phyloP scores from a whole-genome alignment of 2,329 filamentous ascomycete species.

The Cercospora citrullina region DNA sequence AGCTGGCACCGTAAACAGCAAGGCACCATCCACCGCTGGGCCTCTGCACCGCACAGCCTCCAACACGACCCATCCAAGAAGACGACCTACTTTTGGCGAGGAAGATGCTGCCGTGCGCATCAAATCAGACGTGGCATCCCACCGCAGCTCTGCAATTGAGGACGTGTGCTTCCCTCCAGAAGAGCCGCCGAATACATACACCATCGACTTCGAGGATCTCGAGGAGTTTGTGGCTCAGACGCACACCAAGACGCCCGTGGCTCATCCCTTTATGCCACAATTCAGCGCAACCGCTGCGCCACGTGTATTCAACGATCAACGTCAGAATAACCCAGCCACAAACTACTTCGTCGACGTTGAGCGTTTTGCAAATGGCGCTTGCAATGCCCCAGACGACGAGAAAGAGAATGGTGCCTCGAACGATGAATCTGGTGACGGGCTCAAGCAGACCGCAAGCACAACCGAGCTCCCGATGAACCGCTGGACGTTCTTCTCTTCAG shows the following conservation, averaged over 20 bases:
- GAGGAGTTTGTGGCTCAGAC: constrained; percentile 80
- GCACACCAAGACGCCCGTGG: constrained; percentile 50
- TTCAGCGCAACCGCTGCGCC: constrained; percentile 31
- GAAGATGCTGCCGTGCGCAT: constrained; percentile 58
- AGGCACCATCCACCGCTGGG: constrained; percentile 56
- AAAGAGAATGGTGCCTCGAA: constrained; percentile 47
- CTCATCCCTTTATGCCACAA: constrained; percentile 42
- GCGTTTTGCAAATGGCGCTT: constrained; percentile 22
- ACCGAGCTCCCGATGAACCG: constrained; percentile 59
- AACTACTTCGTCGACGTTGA: constrained; percentile 30
- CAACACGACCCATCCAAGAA: constrained; percentile 57
- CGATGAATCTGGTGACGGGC: constrained; percentile 33
- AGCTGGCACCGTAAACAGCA: constrained; percentile 64
- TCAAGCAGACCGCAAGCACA: constrained; percentile 29
- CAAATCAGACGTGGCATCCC: constrained; percentile 60
- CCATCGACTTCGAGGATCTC: constrained; percentile 87
- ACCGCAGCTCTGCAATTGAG: constrained; percentile 73
- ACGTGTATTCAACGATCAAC: constrained; percentile 64
- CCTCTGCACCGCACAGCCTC: constrained; percentile 71
- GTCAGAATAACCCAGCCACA: constrained; percentile 36
- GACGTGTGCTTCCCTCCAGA: constrained; percentile 88
- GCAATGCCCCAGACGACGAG: constrained; percentile 43
- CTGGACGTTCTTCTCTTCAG: constrained; percentile 96
- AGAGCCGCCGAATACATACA: constrained; percentile 74
- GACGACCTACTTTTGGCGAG: constrained; percentile 61